These are phyloP conservation scores for Penicillium vulpinum DNA, from an alignment of 2,329 filamentous ascomycete genomes.

Conservation along the genomic window DNA sequence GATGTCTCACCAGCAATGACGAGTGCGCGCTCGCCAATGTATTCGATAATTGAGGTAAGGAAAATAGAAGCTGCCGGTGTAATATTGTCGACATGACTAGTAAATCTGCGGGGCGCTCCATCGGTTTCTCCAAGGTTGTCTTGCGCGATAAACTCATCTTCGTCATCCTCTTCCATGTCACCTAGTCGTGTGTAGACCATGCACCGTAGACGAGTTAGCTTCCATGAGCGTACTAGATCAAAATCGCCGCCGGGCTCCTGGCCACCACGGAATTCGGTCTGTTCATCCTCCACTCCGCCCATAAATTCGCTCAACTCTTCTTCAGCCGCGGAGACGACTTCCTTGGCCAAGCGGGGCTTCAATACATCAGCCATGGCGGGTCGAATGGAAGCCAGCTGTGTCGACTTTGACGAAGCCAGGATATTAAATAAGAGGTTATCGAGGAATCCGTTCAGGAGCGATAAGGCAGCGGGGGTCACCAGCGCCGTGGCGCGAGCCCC, in stretches of 20 bases:
- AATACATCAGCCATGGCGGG: constrained; percentile 83
- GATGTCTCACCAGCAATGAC: constrained; percentile 85
- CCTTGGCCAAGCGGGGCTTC: constrained; percentile 82
- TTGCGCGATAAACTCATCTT: constrained; percentile 82
- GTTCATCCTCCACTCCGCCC: constrained; percentile 74
- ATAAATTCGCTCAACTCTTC: constrained; percentile 87
- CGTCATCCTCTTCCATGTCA: constrained; percentile 96
- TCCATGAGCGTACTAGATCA: constrained; percentile 93
- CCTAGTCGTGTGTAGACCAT: constrained; percentile 98
- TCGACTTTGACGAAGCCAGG: constrained; percentile 76
- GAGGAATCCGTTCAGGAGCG: constrained; percentile 84
- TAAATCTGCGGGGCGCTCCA: constrained; percentile 58
- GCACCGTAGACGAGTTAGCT: constrained; percentile 84
- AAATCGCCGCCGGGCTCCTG: constrained; percentile 62
- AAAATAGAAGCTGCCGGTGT: constrained; percentile 94
- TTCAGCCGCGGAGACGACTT: constrained; percentile 78
- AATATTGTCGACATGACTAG: constrained; percentile 63
- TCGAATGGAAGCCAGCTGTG: constrained; percentile 70
- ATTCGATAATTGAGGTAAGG: constrained; percentile 89
- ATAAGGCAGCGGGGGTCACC: constrained; percentile 71
- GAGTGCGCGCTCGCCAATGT: constrained; percentile 86
- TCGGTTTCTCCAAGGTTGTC: constrained; percentile 67
- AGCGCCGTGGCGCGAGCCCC: constrained; percentile 67
- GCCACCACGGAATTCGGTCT: constrained; percentile 59
- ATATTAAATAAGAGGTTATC: constrained; percentile 93